phyloP scores from a whole-genome alignment of 805 yeast species.

The Saturnispora gosingensis region DNA sequence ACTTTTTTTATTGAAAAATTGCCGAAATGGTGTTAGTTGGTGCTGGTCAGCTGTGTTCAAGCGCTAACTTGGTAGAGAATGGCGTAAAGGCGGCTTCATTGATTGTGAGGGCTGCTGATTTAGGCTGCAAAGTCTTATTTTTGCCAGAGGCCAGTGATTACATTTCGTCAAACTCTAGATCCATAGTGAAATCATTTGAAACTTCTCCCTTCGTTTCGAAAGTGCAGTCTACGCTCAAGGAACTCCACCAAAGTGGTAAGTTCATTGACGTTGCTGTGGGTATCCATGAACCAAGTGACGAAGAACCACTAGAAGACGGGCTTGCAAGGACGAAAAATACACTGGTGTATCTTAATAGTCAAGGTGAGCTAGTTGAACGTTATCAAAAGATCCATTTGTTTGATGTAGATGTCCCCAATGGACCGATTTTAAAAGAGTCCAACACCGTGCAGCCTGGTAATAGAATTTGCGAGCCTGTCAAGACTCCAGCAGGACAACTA shows the following conservation, averaged over 20 bases:
- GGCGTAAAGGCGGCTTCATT: constrained; percentile 49
- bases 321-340: constrained; percentile 54
- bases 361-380: constrained; percentile 56
- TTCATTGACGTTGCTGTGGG: constrained; percentile 71
- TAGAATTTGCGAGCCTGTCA: constrained; percentile 42
- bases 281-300: constrained; percentile 66
- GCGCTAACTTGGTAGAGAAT: constrained; percentile 51
- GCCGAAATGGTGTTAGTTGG: constrained; percentile 39
- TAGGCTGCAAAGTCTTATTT: constrained; percentile 61
- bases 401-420: constrained; percentile 76
- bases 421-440: constrained; percentile 73
- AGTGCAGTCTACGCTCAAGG: constrained; percentile 38
- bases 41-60: constrained; percentile 83
- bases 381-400: constrained; percentile 86
- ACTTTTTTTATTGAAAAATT: background rate
- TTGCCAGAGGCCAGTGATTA: constrained; percentile 94
- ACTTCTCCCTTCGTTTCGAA: constrained; percentile 34
- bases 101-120: constrained; percentile 51
- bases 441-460: constrained; percentile 75
- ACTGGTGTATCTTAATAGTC: constrained; percentile 56
- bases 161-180: constrained; percentile 55
- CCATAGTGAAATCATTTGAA: constrained; percentile 42
- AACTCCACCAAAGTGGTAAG: constrained; percentile 30
- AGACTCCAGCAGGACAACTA: constrained; percentile 50
- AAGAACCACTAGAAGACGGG: constrained; percentile 16